Evolutionary conservation across 2,329 filamentous ascomycete genomes (phyloP), one percentile per base, ranked within the genome.

Genomic region (Byssoonygena ceratinophila): DNA sequence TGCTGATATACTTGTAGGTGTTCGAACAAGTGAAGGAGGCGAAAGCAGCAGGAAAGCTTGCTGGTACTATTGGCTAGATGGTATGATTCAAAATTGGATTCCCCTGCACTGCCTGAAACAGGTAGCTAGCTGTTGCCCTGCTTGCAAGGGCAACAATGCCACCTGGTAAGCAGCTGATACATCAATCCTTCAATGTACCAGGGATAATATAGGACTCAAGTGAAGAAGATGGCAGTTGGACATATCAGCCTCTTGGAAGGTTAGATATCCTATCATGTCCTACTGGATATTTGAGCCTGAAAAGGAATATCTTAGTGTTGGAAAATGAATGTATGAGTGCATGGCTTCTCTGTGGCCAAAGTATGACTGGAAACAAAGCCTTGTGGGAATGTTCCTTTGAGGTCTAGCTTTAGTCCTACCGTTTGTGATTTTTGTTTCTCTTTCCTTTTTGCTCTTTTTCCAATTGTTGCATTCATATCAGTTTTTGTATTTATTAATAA

Each of bases 1-100:
- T 47, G 7, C 18, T 46, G 39, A 51, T 4, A 8, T 44, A 27
- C 45, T 16, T 47, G 20, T 60, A 84, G 81, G 81, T 97, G 53
- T 97, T 97, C 71, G 92, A 97, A 63, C 90, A 96, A 74, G 91
- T 97, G 64, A 88, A 82, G 71, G 84, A 87, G 65, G 85, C 85
- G 59, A 86, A 83, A 64, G 76, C 80, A 29, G 83, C 87, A 20
- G 85, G 85, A 60, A 88, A 87, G 69, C 72, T 87, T 56, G 68
- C 69, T 12, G 11, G 23, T 44, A 56, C 40, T 37, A 56, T 49
- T 47, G 16, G 11, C 45, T 48, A 48, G 20, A 18, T 12, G 34
- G 22, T 23, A 25, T 37, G 9, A 27, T 25, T 9, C 1, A 20
- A 37, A 18, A 23, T 23, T 18, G 22, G 8, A 18, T 12, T 5